phyloP scores from a whole-genome alignment of 2,329 filamentous ascomycete species.

The Penicillium italicum region DNA sequence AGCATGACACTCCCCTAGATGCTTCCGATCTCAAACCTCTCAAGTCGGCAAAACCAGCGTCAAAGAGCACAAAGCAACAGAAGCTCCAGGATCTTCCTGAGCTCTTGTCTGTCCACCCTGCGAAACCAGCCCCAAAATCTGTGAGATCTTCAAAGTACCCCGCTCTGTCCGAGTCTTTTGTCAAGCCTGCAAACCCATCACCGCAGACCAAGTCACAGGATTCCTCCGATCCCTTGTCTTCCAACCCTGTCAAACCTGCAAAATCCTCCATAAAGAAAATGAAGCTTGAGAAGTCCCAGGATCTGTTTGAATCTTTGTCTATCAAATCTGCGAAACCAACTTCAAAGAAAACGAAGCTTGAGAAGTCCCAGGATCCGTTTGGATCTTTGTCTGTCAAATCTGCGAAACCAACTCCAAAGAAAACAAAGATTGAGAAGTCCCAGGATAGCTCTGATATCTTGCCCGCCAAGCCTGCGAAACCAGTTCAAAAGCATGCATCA shows the following conservation, averaged over 20 bases:
- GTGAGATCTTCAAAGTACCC: background rate
- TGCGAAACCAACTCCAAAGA: background rate
- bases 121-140: background rate
- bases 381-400: background rate
- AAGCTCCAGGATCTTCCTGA: background rate
- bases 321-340: background rate
- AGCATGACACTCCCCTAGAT: conserved; percentile 1
- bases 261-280: background rate
- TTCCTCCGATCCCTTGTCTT: background rate
- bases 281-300: background rate
- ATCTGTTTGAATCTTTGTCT: background rate
- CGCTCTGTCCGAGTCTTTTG: background rate
- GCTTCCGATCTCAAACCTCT: background rate
- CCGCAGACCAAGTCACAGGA: background rate
- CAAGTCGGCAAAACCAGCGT: background rate
- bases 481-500: background rate
- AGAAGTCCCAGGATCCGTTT: background rate
- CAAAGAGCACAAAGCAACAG: background rate
- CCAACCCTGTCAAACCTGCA: background rate
- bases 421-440: background rate
- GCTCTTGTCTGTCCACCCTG: background rate
- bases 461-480: background rate
- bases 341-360: background rate
- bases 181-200: background rate
- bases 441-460: background rate